A percentile compares a stretch with the other conserved stretches of the same genome.
Conservation (phyloP, 495 filamentous ascomycete species). For the Penicillium paradoxum region DNA sequence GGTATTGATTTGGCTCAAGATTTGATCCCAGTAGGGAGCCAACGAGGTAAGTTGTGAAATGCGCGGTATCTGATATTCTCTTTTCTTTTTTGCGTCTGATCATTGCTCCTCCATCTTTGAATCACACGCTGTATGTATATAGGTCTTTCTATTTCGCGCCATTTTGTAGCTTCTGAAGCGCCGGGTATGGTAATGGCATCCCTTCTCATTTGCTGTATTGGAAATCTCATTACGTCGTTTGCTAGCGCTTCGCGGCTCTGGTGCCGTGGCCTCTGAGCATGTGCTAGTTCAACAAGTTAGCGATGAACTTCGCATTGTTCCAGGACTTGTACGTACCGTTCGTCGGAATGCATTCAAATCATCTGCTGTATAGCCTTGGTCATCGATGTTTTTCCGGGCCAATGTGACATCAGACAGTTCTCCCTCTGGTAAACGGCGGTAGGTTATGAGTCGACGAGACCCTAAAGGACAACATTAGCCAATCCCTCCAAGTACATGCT, state of each 20-base stretch:
- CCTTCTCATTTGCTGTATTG: neutral
- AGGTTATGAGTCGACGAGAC: conserved; percentile 83
- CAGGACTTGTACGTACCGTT: conserved; percentile 30
- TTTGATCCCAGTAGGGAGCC: conserved; percentile 7
- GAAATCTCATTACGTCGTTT: conserved; percentile 5
- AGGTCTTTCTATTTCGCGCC: neutral
- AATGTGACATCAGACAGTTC: conserved; percentile 45
- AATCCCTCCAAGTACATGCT: neutral
- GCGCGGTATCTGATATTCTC: neutral
- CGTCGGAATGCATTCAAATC: conserved; percentile 79
- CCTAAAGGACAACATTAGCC: conserved; percentile 40
- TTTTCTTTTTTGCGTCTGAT: neutral
- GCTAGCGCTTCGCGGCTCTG: neutral
- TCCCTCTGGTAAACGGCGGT: conserved; percentile 62
- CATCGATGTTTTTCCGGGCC: conserved; percentile 34
- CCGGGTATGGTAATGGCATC: neutral
- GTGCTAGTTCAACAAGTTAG: conserved; percentile 14
- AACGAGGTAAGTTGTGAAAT: conserved; percentile 25
- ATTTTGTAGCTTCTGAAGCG: neutral
- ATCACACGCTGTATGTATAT: neutral
- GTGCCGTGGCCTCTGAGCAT: conserved; percentile 8
- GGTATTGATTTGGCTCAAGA: conserved; percentile 36
- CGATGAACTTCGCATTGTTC: neutral
- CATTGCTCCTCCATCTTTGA: neutral
- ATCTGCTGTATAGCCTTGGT: conserved; percentile 52